Percentiles rank a stretch among this genome's conserved stretches.
These are phyloP conservation scores for Yamadazyma kitorensis DNA, from an alignment of 805 yeast species.

Conservation along the genomic window DNA sequence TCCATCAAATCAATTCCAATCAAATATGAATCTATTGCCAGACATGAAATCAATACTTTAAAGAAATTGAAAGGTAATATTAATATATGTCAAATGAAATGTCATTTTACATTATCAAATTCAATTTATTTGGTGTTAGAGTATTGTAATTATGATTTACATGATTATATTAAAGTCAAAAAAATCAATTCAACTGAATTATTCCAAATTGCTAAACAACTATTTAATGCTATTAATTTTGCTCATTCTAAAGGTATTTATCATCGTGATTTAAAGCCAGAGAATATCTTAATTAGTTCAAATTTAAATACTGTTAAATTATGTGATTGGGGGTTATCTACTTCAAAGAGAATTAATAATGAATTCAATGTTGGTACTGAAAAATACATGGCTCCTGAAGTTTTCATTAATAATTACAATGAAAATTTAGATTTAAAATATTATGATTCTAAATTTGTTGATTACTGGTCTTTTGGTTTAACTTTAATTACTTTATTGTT, in stretches of 20 bases:
- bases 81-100: conserved; percentile 57
- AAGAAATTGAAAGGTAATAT: conserved; percentile 38
- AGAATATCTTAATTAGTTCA: conserved; percentile 54
- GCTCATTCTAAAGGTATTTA: conserved; percentile 59
- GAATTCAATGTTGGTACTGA: conserved; percentile 54
- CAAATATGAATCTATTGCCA: conserved; percentile 34
- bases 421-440: conserved; percentile 18
- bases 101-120: conserved; percentile 52
- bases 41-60: conserved; percentile 50
- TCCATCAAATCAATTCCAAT: conserved; percentile 51
- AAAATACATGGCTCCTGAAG: conserved; percentile 59
- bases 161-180: conserved; percentile 8
- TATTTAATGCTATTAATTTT: conserved; percentile 49
- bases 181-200: conserved; percentile 20
- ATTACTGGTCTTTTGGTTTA: conserved; percentile 55
- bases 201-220: conserved; percentile 44
- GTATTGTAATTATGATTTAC: conserved; percentile 40
- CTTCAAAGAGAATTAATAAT: conserved; percentile 25
- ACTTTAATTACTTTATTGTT: conserved; percentile 49
- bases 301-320: conserved; percentile 49
- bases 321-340: conserved; percentile 75
- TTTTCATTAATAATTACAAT: conserved; percentile 19
- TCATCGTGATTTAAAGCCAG: conserved; percentile 75
- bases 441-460: conserved; percentile 49
- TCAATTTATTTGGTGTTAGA: conserved; percentile 60